phyloP scores from a whole-genome alignment of 1,284 basidiomycete species.

The Melampsora abietis-canadensis region DNA sequence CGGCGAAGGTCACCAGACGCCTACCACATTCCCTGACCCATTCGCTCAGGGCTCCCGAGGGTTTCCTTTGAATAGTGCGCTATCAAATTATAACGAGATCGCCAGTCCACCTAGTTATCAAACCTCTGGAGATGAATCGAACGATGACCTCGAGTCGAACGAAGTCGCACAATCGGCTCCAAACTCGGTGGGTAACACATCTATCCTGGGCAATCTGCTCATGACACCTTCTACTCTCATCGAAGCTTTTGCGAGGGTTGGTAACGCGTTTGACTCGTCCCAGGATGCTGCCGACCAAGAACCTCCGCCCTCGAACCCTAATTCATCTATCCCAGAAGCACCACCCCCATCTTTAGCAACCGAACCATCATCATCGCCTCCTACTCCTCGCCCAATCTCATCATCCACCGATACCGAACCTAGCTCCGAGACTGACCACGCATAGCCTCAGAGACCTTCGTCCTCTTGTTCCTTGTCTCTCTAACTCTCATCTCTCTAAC shows the following conservation, averaged over 20 bases:
- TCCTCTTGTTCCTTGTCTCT: too few species aligned
- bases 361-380: neutral
- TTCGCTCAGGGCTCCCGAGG: conserved; percentile 51
- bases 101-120: conserved; percentile 17
- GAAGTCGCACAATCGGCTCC: neutral
- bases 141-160: neutral
- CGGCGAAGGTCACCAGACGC: conserved; percentile 69
- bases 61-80: neutral
- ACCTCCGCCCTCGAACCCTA: neutral
- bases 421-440: too few species aligned
- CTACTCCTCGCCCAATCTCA: neutral
- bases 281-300: neutral
- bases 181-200: conserved; percentile 3
- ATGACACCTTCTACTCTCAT: conserved; percentile 7
- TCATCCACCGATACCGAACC: neutral
- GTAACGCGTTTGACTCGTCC: conserved; percentile 8
- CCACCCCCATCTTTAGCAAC: neutral
- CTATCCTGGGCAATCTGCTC: neutral
- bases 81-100: neutral
- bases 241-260: conserved; percentile 3
- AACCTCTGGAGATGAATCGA: conserved; percentile 1
- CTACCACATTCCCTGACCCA: conserved; percentile 64
- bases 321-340: neutral
- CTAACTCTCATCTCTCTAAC: too few species aligned
- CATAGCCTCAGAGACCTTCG: too few species aligned